Evolutionary conservation across 2,329 filamentous ascomycete genomes (phyloP).

Genomic region (Colletotrichum tropicale): DNA sequence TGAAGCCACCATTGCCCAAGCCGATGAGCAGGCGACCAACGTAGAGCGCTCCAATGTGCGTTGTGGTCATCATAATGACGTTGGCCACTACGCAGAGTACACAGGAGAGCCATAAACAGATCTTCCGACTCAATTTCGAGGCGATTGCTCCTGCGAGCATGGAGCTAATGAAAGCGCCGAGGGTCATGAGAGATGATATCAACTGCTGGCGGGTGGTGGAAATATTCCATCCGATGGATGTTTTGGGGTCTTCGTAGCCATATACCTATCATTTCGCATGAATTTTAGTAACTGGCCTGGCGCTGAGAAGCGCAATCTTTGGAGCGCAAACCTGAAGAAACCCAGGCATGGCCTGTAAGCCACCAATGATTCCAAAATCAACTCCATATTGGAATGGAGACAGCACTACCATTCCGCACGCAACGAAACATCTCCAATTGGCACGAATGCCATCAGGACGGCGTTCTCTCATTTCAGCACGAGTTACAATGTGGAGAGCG

Average conservation of each 20-base stretch:
- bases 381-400: slow-evolving; percentile 52
- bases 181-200: slow-evolving; percentile 52
- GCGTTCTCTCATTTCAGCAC: not conserved
- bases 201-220: slow-evolving; percentile 47
- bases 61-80: slow-evolving; percentile 38
- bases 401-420: slow-evolving; percentile 43
- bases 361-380: slow-evolving; percentile 55
- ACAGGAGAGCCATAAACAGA: not conserved
- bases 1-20: slow-evolving; percentile 60
- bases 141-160: slow-evolving; percentile 36
- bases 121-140: not conserved
- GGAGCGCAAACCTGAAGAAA: slow-evolving; percentile 35
- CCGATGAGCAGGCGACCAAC: slow-evolving; percentile 59
- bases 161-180: slow-evolving; percentile 50
- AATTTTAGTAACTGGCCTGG: too few relatives aligned
- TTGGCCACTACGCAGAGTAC: not conserved
- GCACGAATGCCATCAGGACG: not conserved
- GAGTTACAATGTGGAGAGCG: not conserved
- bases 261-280: not conserved
- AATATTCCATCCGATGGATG: slow-evolving; percentile 48
- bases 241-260: not conserved
- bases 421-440: slow-evolving; percentile 51
- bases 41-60: slow-evolving; percentile 57
- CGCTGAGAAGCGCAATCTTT: too few relatives aligned
- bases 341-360: slow-evolving; percentile 54